These are phyloP conservation scores for Escallonia herrerae DNA, from an alignment of 129 eudicot species.

Conservation along the genomic window DNA sequence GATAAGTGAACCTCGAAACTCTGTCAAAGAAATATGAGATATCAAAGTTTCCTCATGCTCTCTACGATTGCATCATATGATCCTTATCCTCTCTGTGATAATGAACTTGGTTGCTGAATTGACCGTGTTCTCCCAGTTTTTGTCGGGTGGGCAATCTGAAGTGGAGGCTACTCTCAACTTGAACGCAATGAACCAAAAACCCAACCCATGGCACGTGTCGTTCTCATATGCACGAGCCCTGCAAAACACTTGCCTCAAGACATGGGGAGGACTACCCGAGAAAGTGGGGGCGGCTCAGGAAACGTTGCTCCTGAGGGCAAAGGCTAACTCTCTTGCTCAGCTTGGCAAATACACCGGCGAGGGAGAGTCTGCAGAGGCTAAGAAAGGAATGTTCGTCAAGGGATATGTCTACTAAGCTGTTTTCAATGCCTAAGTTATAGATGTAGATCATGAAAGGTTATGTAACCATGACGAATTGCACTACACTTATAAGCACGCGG, in stretches of 20 bases:
- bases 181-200: constrained; percentile 85
- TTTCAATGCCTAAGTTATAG: not conserved
- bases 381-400: constrained; percentile 63
- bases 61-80: too few relatives aligned
- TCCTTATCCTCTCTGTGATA: not conserved
- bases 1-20: too few relatives aligned
- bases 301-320: constrained; percentile 57
- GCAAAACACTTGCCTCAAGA: constrained; percentile 88
- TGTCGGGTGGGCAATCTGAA: constrained; percentile 92
- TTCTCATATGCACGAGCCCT: constrained; percentile 86
- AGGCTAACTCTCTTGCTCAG: constrained; percentile 82
- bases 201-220: constrained; percentile 93
- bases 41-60: too few relatives aligned
- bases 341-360: constrained; percentile 73
- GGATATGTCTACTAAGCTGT: constrained; percentile 58
- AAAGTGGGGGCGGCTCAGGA: constrained; percentile 84
- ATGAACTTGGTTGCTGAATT: not conserved
- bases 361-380: constrained; percentile 80
- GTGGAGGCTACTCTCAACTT: constrained; percentile 78
- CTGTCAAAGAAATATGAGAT: too few relatives aligned
- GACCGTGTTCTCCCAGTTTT: constrained; percentile 38
- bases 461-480: constrained; percentile 19
- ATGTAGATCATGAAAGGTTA: not conserved
- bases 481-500: constrained; percentile 21
- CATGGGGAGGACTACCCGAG: constrained; percentile 87